A percentile compares a stretch with the other conserved stretches of the same genome.
Evolutionary conservation across 345 rosid genomes (phyloP).

Genomic region (Brassica juncea): DNA sequence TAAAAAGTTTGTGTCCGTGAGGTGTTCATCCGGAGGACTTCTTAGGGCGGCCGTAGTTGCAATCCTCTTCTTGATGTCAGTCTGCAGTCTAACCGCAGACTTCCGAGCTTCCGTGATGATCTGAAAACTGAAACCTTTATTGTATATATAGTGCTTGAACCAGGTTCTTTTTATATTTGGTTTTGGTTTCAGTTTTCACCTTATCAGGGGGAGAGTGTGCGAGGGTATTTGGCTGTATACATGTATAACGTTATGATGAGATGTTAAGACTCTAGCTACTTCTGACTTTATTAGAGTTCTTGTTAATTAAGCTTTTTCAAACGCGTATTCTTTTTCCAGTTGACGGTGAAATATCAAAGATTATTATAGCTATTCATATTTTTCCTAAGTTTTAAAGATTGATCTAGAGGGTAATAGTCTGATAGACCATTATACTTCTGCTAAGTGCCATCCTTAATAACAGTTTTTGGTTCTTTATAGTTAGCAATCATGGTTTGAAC

Average conservation of each 20-base stretch:
- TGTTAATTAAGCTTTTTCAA: neutral
- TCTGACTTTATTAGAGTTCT: neutral
- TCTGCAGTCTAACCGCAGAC: constrained; percentile 35
- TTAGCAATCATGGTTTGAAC: neutral
- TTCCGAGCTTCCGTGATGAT: constrained; percentile 15
- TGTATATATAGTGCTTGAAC: constrained; percentile 6
- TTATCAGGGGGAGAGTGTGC: neutral
- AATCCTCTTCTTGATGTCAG: constrained; percentile 48
- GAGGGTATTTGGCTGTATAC: neutral
- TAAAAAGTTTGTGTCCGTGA: constrained; percentile 30
- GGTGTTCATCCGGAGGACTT: constrained; percentile 33
- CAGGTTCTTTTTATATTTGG: neutral
- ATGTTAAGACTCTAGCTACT: neutral
- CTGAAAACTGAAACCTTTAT: constrained; percentile 3
- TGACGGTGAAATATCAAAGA: neutral
- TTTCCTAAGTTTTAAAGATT: neutral
- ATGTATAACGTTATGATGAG: constrained; percentile 4
- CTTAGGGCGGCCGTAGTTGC: constrained; percentile 45
- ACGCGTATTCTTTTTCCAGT: neutral
- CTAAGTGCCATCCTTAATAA: neutral
- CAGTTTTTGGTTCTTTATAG: neutral
- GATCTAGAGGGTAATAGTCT: neutral
- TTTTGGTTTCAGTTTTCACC: neutral
- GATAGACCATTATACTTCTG: no score
- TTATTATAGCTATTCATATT: neutral